These are phyloP conservation scores for Excoecaria cochinchinensis DNA, from an alignment of 345 rosid species.

Conservation along the genomic window DNA sequence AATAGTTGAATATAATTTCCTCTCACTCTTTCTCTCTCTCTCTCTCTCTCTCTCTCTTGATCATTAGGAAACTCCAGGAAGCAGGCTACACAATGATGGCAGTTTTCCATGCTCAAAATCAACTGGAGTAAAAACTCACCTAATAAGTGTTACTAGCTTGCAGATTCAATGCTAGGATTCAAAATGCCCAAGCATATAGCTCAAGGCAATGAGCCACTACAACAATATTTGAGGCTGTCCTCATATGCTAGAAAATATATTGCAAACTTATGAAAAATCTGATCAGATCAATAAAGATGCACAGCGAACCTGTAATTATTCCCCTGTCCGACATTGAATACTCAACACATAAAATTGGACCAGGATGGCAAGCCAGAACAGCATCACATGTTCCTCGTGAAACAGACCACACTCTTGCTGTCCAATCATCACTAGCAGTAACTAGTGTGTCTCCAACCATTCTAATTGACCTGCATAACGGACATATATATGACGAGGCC, in stretches of 20 bases:
- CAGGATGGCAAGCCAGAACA: constrained; percentile 96
- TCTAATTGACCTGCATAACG: constrained; percentile 74
- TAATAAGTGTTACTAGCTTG: background rate
- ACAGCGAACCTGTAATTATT: constrained; percentile 77
- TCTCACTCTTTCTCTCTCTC: background rate
- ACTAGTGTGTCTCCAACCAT: constrained; percentile 93
- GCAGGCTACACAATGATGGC: background rate
- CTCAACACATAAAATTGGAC: constrained; percentile 82
- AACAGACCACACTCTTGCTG: constrained; percentile 98
- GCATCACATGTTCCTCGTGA: constrained; percentile 87
- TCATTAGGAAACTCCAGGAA: background rate
- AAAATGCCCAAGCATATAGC: background rate
- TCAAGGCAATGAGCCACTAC: background rate
- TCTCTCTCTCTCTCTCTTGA: background rate
- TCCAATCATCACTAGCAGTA: constrained; percentile 99
- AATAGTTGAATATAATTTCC: background rate
- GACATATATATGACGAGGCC: constrained; percentile 12
- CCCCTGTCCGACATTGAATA: constrained; percentile 80
- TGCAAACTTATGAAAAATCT: background rate
- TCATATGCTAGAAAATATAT: background rate
- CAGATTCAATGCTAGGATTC: background rate
- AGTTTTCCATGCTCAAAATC: background rate
- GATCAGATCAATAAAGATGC: background rate
- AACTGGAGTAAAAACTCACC: background rate
- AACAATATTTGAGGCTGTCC: background rate